Conservation (phyloP, 306 rosid species). For the Begonia fuchsioides region DNA sequence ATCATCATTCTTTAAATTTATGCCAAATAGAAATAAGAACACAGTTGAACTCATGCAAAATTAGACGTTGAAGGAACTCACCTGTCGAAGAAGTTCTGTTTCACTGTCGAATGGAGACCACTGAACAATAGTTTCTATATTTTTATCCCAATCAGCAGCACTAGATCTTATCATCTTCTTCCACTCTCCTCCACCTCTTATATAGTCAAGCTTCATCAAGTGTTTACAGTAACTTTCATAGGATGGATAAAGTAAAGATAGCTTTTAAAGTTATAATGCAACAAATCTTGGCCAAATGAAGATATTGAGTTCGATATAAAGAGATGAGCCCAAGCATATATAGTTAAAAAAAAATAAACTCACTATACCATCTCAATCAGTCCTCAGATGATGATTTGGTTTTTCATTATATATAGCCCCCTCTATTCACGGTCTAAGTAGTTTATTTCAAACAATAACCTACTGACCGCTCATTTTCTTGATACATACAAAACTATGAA, state of each 20-base stretch:
- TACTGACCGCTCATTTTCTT: too few relatives aligned
- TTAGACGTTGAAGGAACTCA: conserved; percentile 8
- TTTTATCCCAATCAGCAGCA: conserved; percentile 50
- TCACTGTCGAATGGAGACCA: conserved; percentile 86
- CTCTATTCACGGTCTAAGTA: too few relatives aligned
- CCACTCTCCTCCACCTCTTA: conserved; percentile 44
- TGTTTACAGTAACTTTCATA: conserved; percentile 12
- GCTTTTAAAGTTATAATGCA: neutral
- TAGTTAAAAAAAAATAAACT: too few relatives aligned
- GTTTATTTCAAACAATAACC: too few relatives aligned
- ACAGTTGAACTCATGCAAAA: neutral
- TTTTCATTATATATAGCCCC: too few relatives aligned
- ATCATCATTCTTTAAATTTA: too few relatives aligned
- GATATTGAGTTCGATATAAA: too few relatives aligned
- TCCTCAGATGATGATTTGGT: too few relatives aligned
- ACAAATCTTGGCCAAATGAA: neutral
- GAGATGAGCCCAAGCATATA: too few relatives aligned
- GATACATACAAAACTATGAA: too few relatives aligned
- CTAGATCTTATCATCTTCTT: conserved; percentile 49
- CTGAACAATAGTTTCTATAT: conserved; percentile 53
- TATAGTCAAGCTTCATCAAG: conserved; percentile 69
- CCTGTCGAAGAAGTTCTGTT: conserved; percentile 68
- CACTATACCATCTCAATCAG: too few relatives aligned
- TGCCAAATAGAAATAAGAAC: neutral
- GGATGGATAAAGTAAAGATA: conserved; percentile 16